These are phyloP conservation scores for Lavandula angustifolia DNA, from an alignment of 257 asterid genomes.

Conservation along the genomic window DNA sequence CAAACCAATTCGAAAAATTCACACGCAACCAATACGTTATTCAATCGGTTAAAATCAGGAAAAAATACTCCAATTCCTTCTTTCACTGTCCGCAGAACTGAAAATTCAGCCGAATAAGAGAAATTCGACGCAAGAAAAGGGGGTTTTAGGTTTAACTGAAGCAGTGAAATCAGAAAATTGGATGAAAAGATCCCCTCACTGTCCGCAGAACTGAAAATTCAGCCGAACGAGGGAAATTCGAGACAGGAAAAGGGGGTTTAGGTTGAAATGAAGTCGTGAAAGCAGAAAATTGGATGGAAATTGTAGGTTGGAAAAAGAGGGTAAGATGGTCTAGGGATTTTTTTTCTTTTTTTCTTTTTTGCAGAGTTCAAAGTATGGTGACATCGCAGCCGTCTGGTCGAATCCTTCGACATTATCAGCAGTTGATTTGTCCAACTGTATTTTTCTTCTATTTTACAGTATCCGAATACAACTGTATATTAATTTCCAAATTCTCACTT, in stretches of 20 bases:
- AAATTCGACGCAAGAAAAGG: not conserved
- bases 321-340: not conserved
- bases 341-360: no score
- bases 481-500: not conserved
- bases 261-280: constrained; percentile 15
- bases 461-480: not conserved
- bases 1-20: constrained; percentile 21
- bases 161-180: constrained; percentile 16
- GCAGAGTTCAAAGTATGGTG: constrained; percentile 8
- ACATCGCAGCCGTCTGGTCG: constrained; percentile 25
- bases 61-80: no score
- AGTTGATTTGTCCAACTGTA: not conserved
- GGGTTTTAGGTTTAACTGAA: constrained; percentile 8
- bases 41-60: constrained; percentile 1
- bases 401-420: not conserved
- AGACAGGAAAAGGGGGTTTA: not conserved
- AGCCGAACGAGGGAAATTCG: not conserved
- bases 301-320: constrained; percentile 14
- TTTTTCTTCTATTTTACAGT: not conserved
- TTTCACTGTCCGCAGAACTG: constrained; percentile 15
- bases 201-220: constrained; percentile 23
- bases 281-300: constrained; percentile 21
- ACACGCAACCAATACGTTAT: constrained; percentile 1
- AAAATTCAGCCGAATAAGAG: constrained; percentile 19
- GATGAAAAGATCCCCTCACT: constrained; percentile 21